A percentile compares a stretch with the other conserved stretches of the same genome.
These are phyloP conservation scores for Echeveria elegans DNA, from an alignment of 164 flowering plant species.

Conservation along the genomic window DNA sequence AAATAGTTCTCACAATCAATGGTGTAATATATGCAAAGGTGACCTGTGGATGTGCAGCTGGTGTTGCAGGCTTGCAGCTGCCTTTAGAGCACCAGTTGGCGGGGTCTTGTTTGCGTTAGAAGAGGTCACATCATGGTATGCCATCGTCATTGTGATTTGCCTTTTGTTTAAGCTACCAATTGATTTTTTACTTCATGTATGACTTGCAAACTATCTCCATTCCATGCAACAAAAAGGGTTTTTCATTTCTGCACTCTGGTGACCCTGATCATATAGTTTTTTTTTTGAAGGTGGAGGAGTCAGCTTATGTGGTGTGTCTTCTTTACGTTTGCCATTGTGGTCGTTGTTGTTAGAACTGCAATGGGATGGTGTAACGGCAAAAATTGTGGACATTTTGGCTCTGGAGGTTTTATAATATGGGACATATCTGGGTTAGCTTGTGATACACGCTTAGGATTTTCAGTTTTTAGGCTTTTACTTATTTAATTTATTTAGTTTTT, in stretches of 20 bases:
- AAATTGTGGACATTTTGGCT: slow-evolving; percentile 96
- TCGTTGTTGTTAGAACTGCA: slow-evolving; percentile 89
- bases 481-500: no score
- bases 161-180: background rate
- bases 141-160: background rate
- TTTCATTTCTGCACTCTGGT: background rate
- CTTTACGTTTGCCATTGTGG: slow-evolving; percentile 96
- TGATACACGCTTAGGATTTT: no score
- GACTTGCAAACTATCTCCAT: background rate
- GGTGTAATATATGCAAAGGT: slow-evolving; percentile 64
- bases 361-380: slow-evolving; percentile 97
- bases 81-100: slow-evolving; percentile 99
- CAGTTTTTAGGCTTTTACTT: no score
- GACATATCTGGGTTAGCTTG: slow-evolving; percentile 71
- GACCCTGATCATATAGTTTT: background rate
- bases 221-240: background rate
- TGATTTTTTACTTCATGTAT: background rate
- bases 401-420: slow-evolving; percentile 99
- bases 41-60: slow-evolving; percentile 99
- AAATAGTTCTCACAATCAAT: slow-evolving; percentile 21
- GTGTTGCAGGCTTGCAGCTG: slow-evolving; percentile 99
- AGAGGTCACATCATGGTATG: slow-evolving; percentile 97
- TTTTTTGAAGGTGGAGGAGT: slow-evolving; percentile 90
- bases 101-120: slow-evolving; percentile 97
- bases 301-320: slow-evolving; percentile 99